A percentile compares a stretch with the other conserved stretches of the same genome.
phyloP scores from a whole-genome alignment of 495 filamentous ascomycete genomes.

The Neurospora sublineolata region DNA sequence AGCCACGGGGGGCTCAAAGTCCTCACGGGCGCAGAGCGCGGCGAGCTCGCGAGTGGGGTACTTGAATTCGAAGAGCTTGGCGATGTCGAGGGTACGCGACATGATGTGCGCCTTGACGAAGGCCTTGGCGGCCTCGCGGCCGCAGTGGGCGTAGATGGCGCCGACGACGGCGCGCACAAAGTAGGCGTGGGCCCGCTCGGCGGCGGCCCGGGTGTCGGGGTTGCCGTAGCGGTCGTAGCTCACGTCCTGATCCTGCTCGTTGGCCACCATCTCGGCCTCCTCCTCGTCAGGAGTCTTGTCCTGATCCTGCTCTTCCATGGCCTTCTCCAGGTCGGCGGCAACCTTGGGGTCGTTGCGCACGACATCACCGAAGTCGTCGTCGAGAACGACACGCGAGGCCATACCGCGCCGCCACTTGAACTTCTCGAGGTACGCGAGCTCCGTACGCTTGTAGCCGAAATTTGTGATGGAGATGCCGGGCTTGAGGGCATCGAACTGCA shows the following conservation, averaged over 20 bases:
- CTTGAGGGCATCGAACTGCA: slow-evolving; percentile 60
- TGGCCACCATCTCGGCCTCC: background rate
- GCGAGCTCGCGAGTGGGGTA: slow-evolving; percentile 71
- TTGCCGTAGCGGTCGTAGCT: slow-evolving; percentile 17
- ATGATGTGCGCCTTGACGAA: slow-evolving; percentile 80
- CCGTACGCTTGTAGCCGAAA: slow-evolving; percentile 31
- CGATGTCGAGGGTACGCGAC: slow-evolving; percentile 64
- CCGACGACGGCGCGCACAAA: slow-evolving; percentile 77
- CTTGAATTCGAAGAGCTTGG: slow-evolving; percentile 67
- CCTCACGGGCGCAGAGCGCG: slow-evolving; percentile 72
- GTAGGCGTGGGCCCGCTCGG: slow-evolving; percentile 36
- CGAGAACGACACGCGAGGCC: slow-evolving; percentile 59
- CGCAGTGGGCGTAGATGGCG: slow-evolving; percentile 72
- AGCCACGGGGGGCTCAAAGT: slow-evolving; percentile 79
- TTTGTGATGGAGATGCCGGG: slow-evolving; percentile 41
- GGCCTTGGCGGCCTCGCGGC: slow-evolving; percentile 52
- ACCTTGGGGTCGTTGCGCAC: slow-evolving; percentile 8
- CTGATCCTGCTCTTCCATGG: background rate
- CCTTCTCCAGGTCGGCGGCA: background rate
- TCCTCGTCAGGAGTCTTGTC: slow-evolving; percentile 1
- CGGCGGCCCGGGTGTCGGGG: slow-evolving; percentile 15
- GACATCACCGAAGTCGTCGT: slow-evolving; percentile 68
- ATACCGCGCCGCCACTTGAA: slow-evolving; percentile 58
- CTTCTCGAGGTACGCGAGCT: slow-evolving; percentile 24
- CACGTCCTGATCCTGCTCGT: background rate